Conservation (phyloP, 2,329 filamentous ascomycete species). For the Fusarium sp. region DNA sequence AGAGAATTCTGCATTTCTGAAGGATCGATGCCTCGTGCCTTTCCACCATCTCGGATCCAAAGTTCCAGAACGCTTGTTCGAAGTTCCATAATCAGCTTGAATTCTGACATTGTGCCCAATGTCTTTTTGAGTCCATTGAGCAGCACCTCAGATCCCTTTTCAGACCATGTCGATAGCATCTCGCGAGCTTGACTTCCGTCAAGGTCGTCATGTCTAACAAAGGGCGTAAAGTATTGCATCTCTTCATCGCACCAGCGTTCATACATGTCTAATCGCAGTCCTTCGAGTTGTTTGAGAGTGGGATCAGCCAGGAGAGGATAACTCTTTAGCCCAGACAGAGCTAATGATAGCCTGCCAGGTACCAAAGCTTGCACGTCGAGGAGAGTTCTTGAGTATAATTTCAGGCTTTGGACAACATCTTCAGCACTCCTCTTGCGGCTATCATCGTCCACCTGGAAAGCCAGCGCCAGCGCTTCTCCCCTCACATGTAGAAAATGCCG, state of each 20-base stretch:
- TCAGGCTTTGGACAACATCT: conserved; percentile 70
- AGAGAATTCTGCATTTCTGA: conserved; percentile 74
- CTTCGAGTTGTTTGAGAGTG: conserved; percentile 71
- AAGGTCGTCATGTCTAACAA: conserved; percentile 82
- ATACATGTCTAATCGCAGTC: conserved; percentile 79
- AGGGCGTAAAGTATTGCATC: conserved; percentile 85
- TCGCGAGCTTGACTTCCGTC: conserved; percentile 67
- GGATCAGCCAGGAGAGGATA: conserved; percentile 76
- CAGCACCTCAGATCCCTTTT: conserved; percentile 66
- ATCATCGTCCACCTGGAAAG: conserved; percentile 63
- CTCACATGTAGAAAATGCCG: conserved; percentile 80
- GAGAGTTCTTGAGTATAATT: conserved; percentile 79
- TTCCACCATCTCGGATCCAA: conserved; percentile 76
- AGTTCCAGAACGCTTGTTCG: conserved; percentile 75
- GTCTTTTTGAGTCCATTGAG: conserved; percentile 69
- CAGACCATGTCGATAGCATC: conserved; percentile 71
- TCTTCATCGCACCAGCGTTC: conserved; percentile 84
- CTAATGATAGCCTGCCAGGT: conserved; percentile 74
- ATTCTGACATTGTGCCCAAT: conserved; percentile 68
- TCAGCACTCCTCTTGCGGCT: conserved; percentile 51
- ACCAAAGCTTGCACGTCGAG: conserved; percentile 80
- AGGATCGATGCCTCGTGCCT: conserved; percentile 72
- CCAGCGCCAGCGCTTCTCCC: conserved; percentile 70
- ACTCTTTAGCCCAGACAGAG: conserved; percentile 73
- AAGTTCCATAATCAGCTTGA: conserved; percentile 74